Evolutionary conservation across 306 rosid genomes (phyloP).

Genomic region (Vigna radiata): DNA sequence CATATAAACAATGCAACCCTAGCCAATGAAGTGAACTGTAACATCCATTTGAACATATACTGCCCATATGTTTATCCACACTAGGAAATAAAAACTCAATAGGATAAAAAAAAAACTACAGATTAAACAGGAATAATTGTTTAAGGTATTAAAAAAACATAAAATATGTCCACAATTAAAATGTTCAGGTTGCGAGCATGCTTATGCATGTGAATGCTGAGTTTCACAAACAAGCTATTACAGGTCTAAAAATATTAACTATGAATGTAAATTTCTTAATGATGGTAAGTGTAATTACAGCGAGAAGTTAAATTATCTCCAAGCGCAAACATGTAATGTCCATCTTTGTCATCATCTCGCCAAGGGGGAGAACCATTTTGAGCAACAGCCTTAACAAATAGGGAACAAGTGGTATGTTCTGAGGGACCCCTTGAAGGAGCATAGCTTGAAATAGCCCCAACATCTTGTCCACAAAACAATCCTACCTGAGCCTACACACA

Average conservation of each 20-base stretch:
- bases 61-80: neutral
- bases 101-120: neutral
- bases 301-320: conserved; percentile 99
- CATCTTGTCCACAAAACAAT: conserved; percentile 95
- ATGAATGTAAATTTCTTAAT: conserved; percentile 48
- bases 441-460: conserved; percentile 88
- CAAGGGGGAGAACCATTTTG: conserved; percentile 96
- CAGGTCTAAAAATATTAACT: neutral
- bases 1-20: conserved; percentile 4
- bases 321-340: conserved; percentile 96
- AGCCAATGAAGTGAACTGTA: neutral
- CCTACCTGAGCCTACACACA: conserved; percentile 99
- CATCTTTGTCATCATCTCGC: conserved; percentile 99
- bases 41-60: neutral
- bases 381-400: conserved; percentile 77
- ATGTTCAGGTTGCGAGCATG: neutral
- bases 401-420: conserved; percentile 71
- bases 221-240: neutral
- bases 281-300: conserved; percentile 92
- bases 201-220: neutral
- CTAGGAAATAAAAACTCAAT: neutral
- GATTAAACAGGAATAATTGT: neutral
- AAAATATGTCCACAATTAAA: neutral
- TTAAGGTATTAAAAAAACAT: neutral
- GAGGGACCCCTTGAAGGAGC: conserved; percentile 77